A percentile compares a stretch with the other conserved stretches of the same genome.
phyloP scores from a whole-genome alignment of 352 stramenopile species.

The Aphanomyces euteiches region DNA sequence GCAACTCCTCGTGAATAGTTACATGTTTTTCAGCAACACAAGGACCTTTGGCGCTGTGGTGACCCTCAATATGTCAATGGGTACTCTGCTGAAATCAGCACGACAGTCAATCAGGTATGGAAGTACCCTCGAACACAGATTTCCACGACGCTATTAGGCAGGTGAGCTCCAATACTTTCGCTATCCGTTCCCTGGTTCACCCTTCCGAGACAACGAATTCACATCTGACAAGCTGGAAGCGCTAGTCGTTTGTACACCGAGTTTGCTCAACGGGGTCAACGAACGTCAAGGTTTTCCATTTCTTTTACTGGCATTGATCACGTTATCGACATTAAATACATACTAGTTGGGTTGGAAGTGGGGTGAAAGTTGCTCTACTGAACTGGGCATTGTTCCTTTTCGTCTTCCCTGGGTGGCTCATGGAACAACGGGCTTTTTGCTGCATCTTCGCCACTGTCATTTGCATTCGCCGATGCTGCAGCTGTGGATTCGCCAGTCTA shows the following conservation, averaged over 20 bases:
- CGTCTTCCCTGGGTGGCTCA: not conserved
- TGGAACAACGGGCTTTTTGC: not conserved
- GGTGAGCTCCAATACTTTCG: constrained; percentile 49
- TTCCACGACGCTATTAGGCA: constrained; percentile 9
- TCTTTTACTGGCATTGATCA: no score
- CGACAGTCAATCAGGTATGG: constrained; percentile 54
- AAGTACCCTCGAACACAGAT: not conserved
- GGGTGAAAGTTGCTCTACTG: constrained; percentile 8
- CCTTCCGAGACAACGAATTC: constrained; percentile 71
- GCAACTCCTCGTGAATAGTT: not conserved
- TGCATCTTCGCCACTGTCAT: not conserved
- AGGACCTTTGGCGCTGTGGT: constrained; percentile 85
- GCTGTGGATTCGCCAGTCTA: not conserved
- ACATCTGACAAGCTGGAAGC: constrained; percentile 67
- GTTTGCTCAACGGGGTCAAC: constrained; percentile 52
- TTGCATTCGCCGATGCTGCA: not conserved
- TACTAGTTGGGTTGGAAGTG: not conserved
- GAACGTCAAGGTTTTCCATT: no score
- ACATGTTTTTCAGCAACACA: constrained; percentile 44
- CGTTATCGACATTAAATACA: no score
- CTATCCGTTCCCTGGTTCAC: constrained; percentile 69
- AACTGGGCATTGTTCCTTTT: constrained; percentile 15
- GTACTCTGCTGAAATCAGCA: constrained; percentile 53
- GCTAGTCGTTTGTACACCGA: constrained; percentile 75
- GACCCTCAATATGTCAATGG: constrained; percentile 71